Base-by-base conservation (phyloP, 2,329 filamentous ascomycete species). In the Chalara sp. region DNA sequence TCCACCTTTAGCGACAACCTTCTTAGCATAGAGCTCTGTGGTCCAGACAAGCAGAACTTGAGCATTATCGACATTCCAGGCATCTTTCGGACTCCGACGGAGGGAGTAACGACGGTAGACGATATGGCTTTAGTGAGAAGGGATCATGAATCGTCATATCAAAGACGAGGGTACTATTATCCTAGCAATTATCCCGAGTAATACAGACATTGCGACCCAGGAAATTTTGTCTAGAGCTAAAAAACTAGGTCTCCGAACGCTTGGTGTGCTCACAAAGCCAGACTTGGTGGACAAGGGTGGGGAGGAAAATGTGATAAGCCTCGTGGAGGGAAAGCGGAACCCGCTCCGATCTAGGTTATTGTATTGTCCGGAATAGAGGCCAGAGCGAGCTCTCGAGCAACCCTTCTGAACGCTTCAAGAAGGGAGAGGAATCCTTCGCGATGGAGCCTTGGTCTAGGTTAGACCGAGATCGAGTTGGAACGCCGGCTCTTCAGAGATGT, bases 31-130 rank as follows among this genome's bases (percentile, higher is more conserved):
- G 54, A 56, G 42, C 13, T 56, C 6, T 45, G 44, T 42, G 52
- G 54, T 3, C 54, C 77, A 0, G 61, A 69, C 4, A 67, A 69
- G 21, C 72, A 72, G 1, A 72, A 79, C 28, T 67, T 83, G 28
- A 82, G 78, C 0, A 69, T 82, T 29, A 77, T 83, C 4, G 78
- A 83, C 59, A 67, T 82, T 2, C 79, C 79, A 0, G 79, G 79
- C 2, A 64, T 83, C 6, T 76, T 80, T 47, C 68, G 73, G 30
- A 68, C 50, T 5, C 47, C 55, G 8, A 58, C 53, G 7, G 49
- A 50, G n/a, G 56, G 58, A 31, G 43, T 56, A 5, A 58, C 58
- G 33, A 56, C 70, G 1, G 63, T 63, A 2, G 59, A 60, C 1
- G 76, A 76, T 42, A 70, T 72, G 0, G 61, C 68, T 2, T 83